Base-by-base conservation (phyloP, 805 yeast genomes). In the Sungouiozyma intestinalis region DNA sequence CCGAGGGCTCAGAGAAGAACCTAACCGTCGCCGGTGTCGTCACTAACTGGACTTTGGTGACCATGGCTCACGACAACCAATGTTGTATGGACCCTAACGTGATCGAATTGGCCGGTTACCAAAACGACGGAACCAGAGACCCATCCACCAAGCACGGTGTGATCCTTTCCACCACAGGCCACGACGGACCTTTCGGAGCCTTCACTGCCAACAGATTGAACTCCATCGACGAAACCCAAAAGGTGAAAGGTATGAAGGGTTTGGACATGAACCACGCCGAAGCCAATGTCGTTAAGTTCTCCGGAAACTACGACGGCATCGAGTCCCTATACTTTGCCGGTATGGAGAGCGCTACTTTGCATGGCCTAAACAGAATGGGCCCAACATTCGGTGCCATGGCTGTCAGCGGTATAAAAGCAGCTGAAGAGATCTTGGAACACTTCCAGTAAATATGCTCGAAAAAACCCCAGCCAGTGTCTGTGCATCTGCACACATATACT, bases 361-460 rank as follows among this genome's bases (percentile, higher is more conserved):
- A 79, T 54, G 87, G 87, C 19, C 73, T 76, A 51, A 79, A 80
- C 72, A 74, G 90, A 65, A 81, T 81, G 87, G 88, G 88, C 20
- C 88, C 90, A 40, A 81, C 87, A 33, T 81, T 81, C 51, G 87
- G 86, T 45, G 87, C 87, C 38, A 81, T 81, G 88, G 81, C 76
- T 29, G 72, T 79, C 44, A 75, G 83, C 20, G 90, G 90, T 53
- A 80, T 81, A 51, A 79, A 80, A 64, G 87, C 88, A 35, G 88
- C 87, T 18, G 85, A 81, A 38, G 62, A 59, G 38, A 59, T 59
- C 47, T 48, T 59, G 52, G 53, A 48, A 41, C 64, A 59, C 42
- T 59, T 59, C 29, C 29, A 24, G 29, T 24, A 24, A 24, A 7
- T n/a, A n/a, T 24, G 29, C 29, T 7, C 29, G 29, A n/a, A n/a